Evolutionary conservation across 2,329 filamentous ascomycete species (phyloP), one percentile per base, ranked within the genome.

Genomic region (Sarocladium brachiariae): DNA sequence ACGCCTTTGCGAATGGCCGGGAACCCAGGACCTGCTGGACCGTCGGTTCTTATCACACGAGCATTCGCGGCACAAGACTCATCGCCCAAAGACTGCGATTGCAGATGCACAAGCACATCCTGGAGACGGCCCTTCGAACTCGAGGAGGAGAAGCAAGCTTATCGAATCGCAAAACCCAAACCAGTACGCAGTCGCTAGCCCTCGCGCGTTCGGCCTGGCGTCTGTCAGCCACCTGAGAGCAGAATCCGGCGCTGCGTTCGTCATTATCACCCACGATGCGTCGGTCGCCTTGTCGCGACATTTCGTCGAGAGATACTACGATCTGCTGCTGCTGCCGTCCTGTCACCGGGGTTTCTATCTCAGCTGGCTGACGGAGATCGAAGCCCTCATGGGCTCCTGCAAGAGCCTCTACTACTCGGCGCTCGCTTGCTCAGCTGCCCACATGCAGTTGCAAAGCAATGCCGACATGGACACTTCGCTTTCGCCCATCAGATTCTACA

Each of bases 381-480:
- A 61, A 41, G 48, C 57, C 10, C 57, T 63, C 1, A 63, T 63
- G 61, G 33, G 51, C 2, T 53, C 54, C 1, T 54, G 60, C 39
- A 58, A 61, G 38, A 61, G 60, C 31, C 51, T 65, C 1, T 59
- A 62, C 43, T 63, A 61, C 31, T 62, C 63, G 13, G 59, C 64
- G 2, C 48, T 65, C 35, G 59, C 59, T 8, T 60, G 57, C 31
- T 56, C 59, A 3, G 59, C 59, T 4, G 59, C 59, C 1, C 59
- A 61, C 8, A 53, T 61, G 4, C 55, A 59, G 38, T 50, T 56
- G 2, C 50, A 11, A n/a, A 43, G 16, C 9, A 9, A 25, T 25
- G n/a, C 39, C 21, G 23, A 43, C 11, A 16, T 14, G 7, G 39
- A 43, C 13, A 9, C 6, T 4, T 5, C 21, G 4, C 8, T 43